Conservation (phyloP, 225 moss, liverwort and hornwort genomes). For the Climacium dendroides region DNA sequence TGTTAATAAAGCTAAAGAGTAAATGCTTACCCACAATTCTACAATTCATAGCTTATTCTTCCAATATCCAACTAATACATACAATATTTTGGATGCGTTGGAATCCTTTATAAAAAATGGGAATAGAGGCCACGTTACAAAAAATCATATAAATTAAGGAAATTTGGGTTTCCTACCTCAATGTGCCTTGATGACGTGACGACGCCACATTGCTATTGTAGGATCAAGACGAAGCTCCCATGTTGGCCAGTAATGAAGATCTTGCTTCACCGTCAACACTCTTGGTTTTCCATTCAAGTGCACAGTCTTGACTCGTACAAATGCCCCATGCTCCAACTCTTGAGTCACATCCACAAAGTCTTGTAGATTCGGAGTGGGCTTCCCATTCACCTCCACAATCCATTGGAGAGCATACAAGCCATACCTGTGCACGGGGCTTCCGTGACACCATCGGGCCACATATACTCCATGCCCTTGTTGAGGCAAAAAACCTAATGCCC, state of each 20-base stretch:
- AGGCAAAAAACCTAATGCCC: constrained; percentile 69
- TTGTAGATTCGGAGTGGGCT: constrained; percentile 63
- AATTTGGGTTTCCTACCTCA: neutral
- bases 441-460: constrained; percentile 79
- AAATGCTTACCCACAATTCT: neutral
- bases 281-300: constrained; percentile 77
- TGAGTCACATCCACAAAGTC: constrained; percentile 63
- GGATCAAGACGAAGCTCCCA: constrained; percentile 76
- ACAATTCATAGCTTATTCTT: neutral
- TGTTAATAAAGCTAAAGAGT: too few species aligned
- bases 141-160: neutral
- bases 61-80: neutral
- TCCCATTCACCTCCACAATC: constrained; percentile 88
- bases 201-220: constrained; percentile 52
- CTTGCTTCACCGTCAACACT: constrained; percentile 83
- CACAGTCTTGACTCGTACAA: constrained; percentile 79
- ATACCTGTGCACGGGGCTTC: constrained; percentile 74
- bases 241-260: constrained; percentile 89
- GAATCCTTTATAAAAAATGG: neutral
- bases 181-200: constrained; percentile 53
- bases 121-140: too few species aligned
- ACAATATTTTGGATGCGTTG: neutral
- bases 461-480: constrained; percentile 96
- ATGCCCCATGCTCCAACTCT: constrained; percentile 62
- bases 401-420: constrained; percentile 73